Percentiles rank a stretch among this genome's conserved stretches.
These are phyloP conservation scores for Puccinellia tenuiflora DNA, from an alignment of 176 grass and related monocot genomes.

Conservation along the genomic window DNA sequence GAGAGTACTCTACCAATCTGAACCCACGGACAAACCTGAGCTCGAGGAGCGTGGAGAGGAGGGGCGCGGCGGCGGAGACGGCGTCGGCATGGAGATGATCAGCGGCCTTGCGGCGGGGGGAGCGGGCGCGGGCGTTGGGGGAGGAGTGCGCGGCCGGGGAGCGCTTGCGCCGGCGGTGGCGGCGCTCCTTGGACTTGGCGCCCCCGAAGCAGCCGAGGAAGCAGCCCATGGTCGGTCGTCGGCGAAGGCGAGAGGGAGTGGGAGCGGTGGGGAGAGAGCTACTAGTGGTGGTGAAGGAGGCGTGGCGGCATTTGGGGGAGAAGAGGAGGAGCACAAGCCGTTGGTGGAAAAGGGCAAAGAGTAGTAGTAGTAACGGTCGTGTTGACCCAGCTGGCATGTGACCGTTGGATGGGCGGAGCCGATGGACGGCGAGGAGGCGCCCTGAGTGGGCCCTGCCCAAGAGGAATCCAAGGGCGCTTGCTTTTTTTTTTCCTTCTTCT, in stretches of 20 bases:
- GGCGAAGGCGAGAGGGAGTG: neutral
- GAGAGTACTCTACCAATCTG: neutral
- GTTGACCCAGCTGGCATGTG: constrained; percentile 44
- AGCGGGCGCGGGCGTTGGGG: constrained; percentile 9
- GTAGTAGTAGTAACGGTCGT: constrained; percentile 32
- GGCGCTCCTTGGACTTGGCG: constrained; percentile 53
- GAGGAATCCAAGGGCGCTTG: constrained; percentile 20
- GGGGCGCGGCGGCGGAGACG: constrained; percentile 45
- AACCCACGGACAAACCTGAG: constrained; percentile 15
- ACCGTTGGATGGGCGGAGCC: constrained; percentile 41
- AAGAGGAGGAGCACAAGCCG: neutral
- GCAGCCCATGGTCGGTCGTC: constrained; percentile 60
- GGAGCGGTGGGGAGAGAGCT: neutral
- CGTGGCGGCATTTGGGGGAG: constrained; percentile 21
- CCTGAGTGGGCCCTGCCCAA: neutral
- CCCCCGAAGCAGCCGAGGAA: constrained; percentile 96
- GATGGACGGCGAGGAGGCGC: neutral
- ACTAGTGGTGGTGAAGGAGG: constrained; percentile 32
- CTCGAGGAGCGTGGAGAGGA: constrained; percentile 45
- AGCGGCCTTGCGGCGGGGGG: constrained; percentile 24
- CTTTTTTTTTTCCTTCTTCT: too few relatives aligned
- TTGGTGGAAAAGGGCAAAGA: constrained; percentile 1
- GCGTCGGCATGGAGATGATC: constrained; percentile 35
- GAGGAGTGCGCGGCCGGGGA: constrained; percentile 53
- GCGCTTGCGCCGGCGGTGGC: constrained; percentile 44